These are phyloP conservation scores for Phytophthora sansomeana DNA, from an alignment of 352 stramenopile species.

Conservation along the genomic window DNA sequence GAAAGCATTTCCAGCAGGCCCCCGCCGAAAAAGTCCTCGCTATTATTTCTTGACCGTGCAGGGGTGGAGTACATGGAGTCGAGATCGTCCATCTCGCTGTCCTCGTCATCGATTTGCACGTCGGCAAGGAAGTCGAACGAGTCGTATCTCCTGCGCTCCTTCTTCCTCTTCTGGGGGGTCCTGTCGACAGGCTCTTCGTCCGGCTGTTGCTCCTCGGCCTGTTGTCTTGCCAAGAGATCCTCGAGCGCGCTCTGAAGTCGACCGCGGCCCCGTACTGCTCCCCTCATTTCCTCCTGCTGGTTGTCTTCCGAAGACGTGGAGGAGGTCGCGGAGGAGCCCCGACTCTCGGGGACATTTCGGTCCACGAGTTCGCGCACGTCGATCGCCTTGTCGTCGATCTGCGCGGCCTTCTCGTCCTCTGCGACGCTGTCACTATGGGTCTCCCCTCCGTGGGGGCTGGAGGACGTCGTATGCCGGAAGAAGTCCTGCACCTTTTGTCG, in stretches of 20 bases:
- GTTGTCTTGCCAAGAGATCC: conserved; percentile 30
- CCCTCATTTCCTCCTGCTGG: conserved; percentile 23
- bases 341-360: conserved; percentile 32
- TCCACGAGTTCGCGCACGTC: conserved; percentile 63
- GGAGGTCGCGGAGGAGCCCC: conserved; percentile 36
- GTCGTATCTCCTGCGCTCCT: conserved; percentile 40
- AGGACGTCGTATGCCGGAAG: conserved; percentile 53
- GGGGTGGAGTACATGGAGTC: conserved; percentile 39
- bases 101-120: conserved; percentile 30
- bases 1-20: conserved; percentile 44
- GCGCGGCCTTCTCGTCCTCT: conserved; percentile 35
- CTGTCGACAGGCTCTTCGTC: conserved; percentile 27
- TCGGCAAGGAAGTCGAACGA: conserved; percentile 45
- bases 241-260: conserved; percentile 30
- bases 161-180: conserved; percentile 13
- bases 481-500: conserved; percentile 67
- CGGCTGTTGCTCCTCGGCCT: conserved; percentile 21
- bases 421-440: not conserved
- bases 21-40: conserved; percentile 39
- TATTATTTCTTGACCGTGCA: conserved; percentile 38
- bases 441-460: not conserved
- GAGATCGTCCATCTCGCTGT: conserved; percentile 28
- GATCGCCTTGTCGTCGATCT: conserved; percentile 65
- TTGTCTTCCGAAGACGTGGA: conserved; percentile 43
- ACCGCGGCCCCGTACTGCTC: conserved; percentile 12